Percentiles rank a stretch among this genome's conserved stretches.
Conservation (phyloP, 495 filamentous ascomycete genomes). For the Entonaema liquescens region DNA sequence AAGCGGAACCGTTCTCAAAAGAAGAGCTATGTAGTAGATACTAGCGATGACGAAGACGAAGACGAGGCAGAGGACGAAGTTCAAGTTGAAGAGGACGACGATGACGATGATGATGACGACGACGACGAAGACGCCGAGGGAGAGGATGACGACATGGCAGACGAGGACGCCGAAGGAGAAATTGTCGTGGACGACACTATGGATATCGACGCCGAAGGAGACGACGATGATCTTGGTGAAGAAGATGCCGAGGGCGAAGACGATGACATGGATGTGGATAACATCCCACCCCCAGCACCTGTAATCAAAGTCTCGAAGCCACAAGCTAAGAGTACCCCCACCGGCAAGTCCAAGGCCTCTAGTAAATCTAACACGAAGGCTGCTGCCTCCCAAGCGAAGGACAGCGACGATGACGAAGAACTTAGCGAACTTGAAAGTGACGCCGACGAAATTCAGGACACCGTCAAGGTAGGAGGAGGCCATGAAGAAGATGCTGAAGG, state of each 20-base stretch:
- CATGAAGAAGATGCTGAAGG: conserved; percentile 64
- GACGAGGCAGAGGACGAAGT: conserved; percentile 55
- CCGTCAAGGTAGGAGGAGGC: conserved; percentile 49
- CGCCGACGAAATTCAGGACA: conserved; percentile 60
- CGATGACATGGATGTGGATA: conserved; percentile 54
- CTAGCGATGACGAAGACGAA: conserved; percentile 56
- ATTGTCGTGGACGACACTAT: conserved; percentile 57
- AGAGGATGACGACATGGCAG: conserved; percentile 48
- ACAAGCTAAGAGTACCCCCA: conserved; percentile 33
- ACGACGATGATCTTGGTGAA: conserved; percentile 60
- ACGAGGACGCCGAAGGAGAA: conserved; percentile 54
- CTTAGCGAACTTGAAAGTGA: conserved; percentile 60
- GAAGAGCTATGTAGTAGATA: conserved; percentile 74
- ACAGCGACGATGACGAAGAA: conserved; percentile 59
- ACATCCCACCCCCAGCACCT: conserved; percentile 49
- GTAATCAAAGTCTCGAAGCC: conserved; percentile 57
- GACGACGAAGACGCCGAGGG: conserved; percentile 56
- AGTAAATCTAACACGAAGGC: conserved; percentile 39
- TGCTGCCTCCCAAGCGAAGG: conserved; percentile 38
- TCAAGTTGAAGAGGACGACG: conserved; percentile 57
- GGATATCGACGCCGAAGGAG: conserved; percentile 58
- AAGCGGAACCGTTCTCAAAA: conserved; percentile 70
- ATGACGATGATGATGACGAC: conserved; percentile 58
- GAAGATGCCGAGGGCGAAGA: conserved; percentile 60
- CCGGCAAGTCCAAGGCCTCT: conserved; percentile 39